Evolutionary conservation across 768 basidiomycete species (phyloP), one percentile per base, ranked within the genome.

Genomic region (Sistotremastrum suecicum): DNA sequence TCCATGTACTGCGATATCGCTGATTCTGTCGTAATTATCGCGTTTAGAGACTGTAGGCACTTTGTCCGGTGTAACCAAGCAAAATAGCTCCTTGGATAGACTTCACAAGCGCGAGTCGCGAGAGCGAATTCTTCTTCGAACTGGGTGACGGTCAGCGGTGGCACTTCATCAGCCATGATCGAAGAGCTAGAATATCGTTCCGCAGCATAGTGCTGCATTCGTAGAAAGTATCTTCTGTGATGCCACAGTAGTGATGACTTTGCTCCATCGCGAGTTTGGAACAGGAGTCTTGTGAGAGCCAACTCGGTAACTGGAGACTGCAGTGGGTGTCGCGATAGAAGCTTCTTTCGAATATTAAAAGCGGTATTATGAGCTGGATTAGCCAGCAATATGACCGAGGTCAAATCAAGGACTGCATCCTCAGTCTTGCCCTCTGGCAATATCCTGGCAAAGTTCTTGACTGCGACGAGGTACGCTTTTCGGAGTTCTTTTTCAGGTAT

Each of bases 351-450:
- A 4, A 62, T 51, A 54, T 83, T 81, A 34, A 83, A 60, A 3
- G 80, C 80, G 20, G 80, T 78, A 48, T 76, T 74, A 53, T 84
- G 76, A 0, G 76, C 77, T 33, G 83, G 76, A 58, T 83, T 84
- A 35, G 72, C 66, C 31, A 83, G 64, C 4, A 83, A 55, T n/a
- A 83, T 63, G 42, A 78, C 55, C 35, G 65, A 62, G 0, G 76
- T 66, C 1, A 69, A 64, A 40, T 52, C 53, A 5, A 56, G 52
- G 20, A 66, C 34, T 44, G 48, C 56, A n/a, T n/a, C 39, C 1
- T 39, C 30, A 41, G n/a, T 34, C 4, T 12, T 43, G 34, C 43
- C 36, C 30, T 39, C 45, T 41, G 7, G 47, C 38, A 20, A 56
- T 49, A 32, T 52, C 43, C 43, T 46, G 7, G 58, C 50, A 53